Percentiles rank a stretch among this genome's conserved stretches.
phyloP scores from a whole-genome alignment of 2,329 filamentous ascomycete species.

The Fusarium robinianum region DNA sequence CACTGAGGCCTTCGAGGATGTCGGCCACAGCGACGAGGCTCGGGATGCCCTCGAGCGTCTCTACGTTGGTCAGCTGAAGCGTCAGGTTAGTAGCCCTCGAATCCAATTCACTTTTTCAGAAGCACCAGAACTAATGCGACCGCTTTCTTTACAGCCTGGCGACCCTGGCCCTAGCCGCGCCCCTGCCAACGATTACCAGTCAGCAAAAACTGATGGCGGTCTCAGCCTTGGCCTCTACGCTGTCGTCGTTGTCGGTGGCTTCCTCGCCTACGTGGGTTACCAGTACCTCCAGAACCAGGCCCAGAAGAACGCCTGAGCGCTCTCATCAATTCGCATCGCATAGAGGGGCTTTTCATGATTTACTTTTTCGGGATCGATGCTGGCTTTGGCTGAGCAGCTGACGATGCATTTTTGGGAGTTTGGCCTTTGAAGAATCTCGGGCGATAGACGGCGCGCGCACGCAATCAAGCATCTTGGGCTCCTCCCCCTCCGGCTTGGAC shows the following conservation, averaged over 20 bases:
- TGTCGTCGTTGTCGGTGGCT: constrained; percentile 75
- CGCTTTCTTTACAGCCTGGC: constrained; percentile 61
- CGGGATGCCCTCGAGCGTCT: constrained; percentile 87
- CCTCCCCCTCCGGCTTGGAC: constrained; percentile 25
- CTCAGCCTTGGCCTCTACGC: constrained; percentile 82
- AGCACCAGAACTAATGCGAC: constrained; percentile 31
- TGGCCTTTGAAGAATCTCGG: constrained; percentile 21
- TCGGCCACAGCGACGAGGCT: constrained; percentile 98
- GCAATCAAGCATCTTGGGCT: constrained; percentile 11
- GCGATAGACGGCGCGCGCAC: constrained; percentile 32
- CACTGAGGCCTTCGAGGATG: constrained; percentile 98
- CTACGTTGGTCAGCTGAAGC: constrained; percentile 77
- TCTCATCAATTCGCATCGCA: constrained; percentile 14
- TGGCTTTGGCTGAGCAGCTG: constrained; percentile 12
- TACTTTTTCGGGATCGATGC: constrained; percentile 24
- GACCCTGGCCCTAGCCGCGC: constrained; percentile 71
- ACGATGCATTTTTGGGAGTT: constrained; percentile 36
- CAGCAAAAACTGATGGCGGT: constrained; percentile 56
- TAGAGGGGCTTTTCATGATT: constrained; percentile 18
- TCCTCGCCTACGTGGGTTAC: constrained; percentile 79
- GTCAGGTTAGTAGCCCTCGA: constrained; percentile 62
- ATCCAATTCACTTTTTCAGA: not conserved
- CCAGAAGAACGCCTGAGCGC: constrained; percentile 26
- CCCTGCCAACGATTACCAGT: constrained; percentile 53
- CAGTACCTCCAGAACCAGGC: constrained; percentile 74